Conservation (phyloP, 768 basidiomycete genomes). For the Podaxis carcinomalis region DNA sequence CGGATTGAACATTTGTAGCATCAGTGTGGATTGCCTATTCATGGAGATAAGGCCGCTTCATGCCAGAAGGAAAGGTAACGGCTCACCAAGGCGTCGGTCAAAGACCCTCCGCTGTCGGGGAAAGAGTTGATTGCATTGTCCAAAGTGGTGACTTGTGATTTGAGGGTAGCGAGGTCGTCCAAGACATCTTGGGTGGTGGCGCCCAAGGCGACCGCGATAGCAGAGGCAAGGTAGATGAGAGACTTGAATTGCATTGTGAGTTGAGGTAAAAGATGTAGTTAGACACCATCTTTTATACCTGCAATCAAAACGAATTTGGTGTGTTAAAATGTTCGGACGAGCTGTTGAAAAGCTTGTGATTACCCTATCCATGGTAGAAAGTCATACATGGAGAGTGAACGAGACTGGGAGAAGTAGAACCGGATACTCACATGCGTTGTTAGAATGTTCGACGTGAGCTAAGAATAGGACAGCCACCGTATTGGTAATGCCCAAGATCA, state of each 20-base stretch:
- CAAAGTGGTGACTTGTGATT: slow-evolving; percentile 23
- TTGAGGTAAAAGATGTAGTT: neutral
- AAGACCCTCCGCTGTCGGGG: slow-evolving; percentile 20
- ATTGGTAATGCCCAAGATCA: neutral
- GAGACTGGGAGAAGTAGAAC: neutral
- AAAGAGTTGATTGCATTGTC: slow-evolving; percentile 26
- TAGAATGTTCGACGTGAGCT: neutral
- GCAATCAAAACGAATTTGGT: neutral
- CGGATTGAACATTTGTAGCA: slow-evolving; percentile 16
- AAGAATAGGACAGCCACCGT: neutral
- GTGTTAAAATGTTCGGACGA: neutral
- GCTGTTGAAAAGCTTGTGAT: neutral
- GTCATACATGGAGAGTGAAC: neutral
- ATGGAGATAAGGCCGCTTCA: neutral
- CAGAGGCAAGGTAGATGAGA: slow-evolving; percentile 24
- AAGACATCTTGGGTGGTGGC: slow-evolving; percentile 24
- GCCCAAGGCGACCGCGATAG: slow-evolving; percentile 18
- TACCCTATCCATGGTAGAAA: neutral
- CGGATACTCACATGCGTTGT: neutral
- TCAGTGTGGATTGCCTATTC: slow-evolving; percentile 22
- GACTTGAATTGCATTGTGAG: slow-evolving; percentile 23
- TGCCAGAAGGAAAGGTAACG: neutral
- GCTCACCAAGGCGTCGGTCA: slow-evolving; percentile 24
- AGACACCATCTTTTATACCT: neutral
- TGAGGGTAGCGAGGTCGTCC: slow-evolving; percentile 24